A percentile compares a stretch with the other conserved stretches of the same genome.
Conservation (phyloP, 1,284 basidiomycete genomes). For the Ganoderma leucocontextum region DNA sequence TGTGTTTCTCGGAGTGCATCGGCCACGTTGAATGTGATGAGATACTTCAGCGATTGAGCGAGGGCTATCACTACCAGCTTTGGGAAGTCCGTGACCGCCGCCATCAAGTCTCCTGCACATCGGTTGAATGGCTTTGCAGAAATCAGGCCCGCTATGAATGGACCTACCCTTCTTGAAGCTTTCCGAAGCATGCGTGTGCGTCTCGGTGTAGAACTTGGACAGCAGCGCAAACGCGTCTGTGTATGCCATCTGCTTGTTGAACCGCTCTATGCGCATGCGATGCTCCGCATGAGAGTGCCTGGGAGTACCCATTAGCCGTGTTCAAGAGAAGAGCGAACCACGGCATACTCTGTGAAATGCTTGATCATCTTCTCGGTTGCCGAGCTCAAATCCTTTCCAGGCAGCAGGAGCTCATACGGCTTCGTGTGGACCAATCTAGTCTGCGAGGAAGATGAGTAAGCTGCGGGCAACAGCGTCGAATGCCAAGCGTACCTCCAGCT, state of each 20-base stretch:
- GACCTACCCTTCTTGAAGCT: slow-evolving; percentile 56
- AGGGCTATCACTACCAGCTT: slow-evolving; percentile 79
- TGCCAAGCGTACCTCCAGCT: slow-evolving; percentile 73
- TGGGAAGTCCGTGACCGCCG: slow-evolving; percentile 76
- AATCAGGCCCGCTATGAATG: not conserved
- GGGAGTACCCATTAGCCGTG: slow-evolving; percentile 3
- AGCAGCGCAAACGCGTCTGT: slow-evolving; percentile 80
- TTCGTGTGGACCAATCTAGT: slow-evolving; percentile 85
- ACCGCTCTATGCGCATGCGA: slow-evolving; percentile 69
- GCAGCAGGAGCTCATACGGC: slow-evolving; percentile 86
- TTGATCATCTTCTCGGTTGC: slow-evolving; percentile 82
- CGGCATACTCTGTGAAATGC: slow-evolving; percentile 66
- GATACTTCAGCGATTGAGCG: slow-evolving; percentile 80
- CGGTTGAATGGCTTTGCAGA: not conserved
- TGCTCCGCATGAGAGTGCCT: slow-evolving; percentile 58
- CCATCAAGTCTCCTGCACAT: slow-evolving; percentile 54
- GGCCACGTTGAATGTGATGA: slow-evolving; percentile 80
- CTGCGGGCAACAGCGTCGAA: not conserved
- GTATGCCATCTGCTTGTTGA: slow-evolving; percentile 65
- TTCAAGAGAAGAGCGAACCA: not conserved
- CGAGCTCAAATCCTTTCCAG: slow-evolving; percentile 67
- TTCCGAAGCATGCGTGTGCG: slow-evolving; percentile 51
- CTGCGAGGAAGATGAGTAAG: slow-evolving; percentile 46
- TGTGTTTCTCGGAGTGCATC: slow-evolving; percentile 78
- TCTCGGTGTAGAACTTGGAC: slow-evolving; percentile 76